Base-by-base conservation (phyloP, 805 yeast species). In the Saturnispora besseyi region DNA sequence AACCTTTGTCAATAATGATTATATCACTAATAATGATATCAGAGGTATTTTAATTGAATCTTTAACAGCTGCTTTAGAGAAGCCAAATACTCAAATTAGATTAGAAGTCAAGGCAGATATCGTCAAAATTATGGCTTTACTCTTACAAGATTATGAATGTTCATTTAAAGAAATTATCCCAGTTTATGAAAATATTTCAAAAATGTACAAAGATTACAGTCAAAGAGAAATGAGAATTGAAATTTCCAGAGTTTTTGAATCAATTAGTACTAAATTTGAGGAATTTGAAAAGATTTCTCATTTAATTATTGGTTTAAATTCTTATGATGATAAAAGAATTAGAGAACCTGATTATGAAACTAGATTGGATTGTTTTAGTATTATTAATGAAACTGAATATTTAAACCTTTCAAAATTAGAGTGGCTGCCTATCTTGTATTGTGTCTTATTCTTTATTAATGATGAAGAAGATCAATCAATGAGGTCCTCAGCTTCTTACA, bases 401-500 rank as follows among this genome's bases (percentile, higher is more conserved):
- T 10, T 46, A 5, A 52, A 60, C 0, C 65, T 85, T 2, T 60
- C 76, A 0, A 69, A 76, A 0, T 41, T 65, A 3, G 87, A 87
- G 57, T 93, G 98, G 98, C 55, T 77, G 9, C 96, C 96, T 3
- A 59, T 93, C 3, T 50, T 93, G 21, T 76, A 83, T 62, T 78
- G 81, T 48, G 72, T 81, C 51, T 70, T 93, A 37, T 88, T 69
- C 60, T 86, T 78, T 61, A 76, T 93, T 51, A 79, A 80, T 50
- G 95, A 87, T 58, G 81, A 80, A 34, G 82, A 79, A 12, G 99
- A 91, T 64, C 70, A 84, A 45, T 82, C 96, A 0, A 69, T 91
- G 51, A 76, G 97, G 64, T 76, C 86, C 0, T 87, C 86, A 59
- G 87, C 96, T 2, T 66, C 86, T 0, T 81, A 76, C 55, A 67